These are phyloP conservation scores for Inonotus obliquus DNA, from an alignment of 1,284 basidiomycete species.

Conservation along the genomic window DNA sequence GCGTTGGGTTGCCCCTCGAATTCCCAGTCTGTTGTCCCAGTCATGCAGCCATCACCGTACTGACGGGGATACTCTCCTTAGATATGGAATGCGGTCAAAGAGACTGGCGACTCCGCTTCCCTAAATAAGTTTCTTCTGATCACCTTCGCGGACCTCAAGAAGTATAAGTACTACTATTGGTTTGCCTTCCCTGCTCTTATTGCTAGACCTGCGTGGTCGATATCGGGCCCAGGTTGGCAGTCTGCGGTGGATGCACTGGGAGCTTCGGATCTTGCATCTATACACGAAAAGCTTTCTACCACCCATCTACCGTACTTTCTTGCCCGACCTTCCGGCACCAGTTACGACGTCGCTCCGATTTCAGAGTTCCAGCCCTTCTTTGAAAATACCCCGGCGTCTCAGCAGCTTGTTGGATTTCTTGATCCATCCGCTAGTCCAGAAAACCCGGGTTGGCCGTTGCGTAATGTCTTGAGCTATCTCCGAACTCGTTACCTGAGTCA, in stretches of 20 bases:
- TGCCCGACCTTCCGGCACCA: constrained; percentile 31
- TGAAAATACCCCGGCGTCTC: constrained; percentile 7
- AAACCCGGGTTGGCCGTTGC: constrained; percentile 91
- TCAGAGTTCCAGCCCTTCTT: constrained; percentile 5
- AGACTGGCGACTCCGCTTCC: constrained; percentile 43
- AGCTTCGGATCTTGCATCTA: constrained; percentile 39
- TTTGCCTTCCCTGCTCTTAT: constrained; percentile 93
- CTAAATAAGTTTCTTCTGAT: constrained; percentile 84
- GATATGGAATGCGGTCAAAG: constrained; percentile 62
- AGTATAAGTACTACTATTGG: constrained; percentile 98
- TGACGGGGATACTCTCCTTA: constrained; percentile 24
- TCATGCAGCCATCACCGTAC: too few species aligned
- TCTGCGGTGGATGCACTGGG: constrained; percentile 37
- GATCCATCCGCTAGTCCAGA: constrained; percentile 80
- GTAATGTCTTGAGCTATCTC: constrained; percentile 87
- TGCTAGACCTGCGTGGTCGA: constrained; percentile 84
- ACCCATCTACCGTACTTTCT: constrained; percentile 56
- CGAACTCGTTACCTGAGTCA: constrained; percentile 42
- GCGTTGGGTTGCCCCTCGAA: too few species aligned
- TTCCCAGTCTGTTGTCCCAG: too few species aligned
- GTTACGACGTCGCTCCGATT: constrained; percentile 35
- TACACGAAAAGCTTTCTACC: constrained; percentile 44
- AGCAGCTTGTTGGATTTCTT: constrained; percentile 73
- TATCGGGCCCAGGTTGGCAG: constrained; percentile 54
- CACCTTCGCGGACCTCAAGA: constrained; percentile 96